Conservation (phyloP, 495 filamentous ascomycete genomes). For the Aspergillus hancockii region DNA sequence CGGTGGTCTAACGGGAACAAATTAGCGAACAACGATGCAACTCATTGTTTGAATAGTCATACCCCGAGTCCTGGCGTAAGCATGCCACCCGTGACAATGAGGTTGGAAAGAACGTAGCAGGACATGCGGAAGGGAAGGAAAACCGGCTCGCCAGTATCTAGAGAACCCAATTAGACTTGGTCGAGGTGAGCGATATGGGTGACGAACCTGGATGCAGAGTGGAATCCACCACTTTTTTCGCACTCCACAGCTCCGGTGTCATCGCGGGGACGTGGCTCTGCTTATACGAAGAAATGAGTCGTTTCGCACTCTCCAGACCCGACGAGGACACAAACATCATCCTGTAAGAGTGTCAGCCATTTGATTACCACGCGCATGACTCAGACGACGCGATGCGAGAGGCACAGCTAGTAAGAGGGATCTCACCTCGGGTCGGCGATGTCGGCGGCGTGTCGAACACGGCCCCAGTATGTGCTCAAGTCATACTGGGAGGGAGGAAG, state of each 20-base stretch:
- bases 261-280: conserved; percentile 69
- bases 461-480: conserved; percentile 89
- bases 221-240: conserved; percentile 96
- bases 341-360: conserved; percentile 45
- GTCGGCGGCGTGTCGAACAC: conserved; percentile 85
- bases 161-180: background rate
- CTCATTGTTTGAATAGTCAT: background rate
- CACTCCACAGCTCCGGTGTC: conserved; percentile 89
- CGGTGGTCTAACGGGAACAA: conserved; percentile 60
- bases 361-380: background rate
- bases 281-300: conserved; percentile 78
- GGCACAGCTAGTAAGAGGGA: background rate
- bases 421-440: conserved; percentile 92
- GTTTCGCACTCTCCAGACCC: conserved; percentile 81
- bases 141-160: conserved; percentile 89
- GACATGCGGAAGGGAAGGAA: conserved; percentile 97
- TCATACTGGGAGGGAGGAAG: conserved; percentile 90
- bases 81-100: conserved; percentile 98
- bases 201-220: conserved; percentile 76
- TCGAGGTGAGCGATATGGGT: background rate
- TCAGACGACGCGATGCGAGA: no score
- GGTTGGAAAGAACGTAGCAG: conserved; percentile 88
- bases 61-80: conserved; percentile 70
- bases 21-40: background rate
- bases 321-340: conserved; percentile 75